A percentile compares a stretch with the other conserved stretches of the same genome.
These are phyloP conservation scores for Scleromitrula shiraiana DNA, from an alignment of 2,329 filamentous ascomycete species.

Conservation along the genomic window DNA sequence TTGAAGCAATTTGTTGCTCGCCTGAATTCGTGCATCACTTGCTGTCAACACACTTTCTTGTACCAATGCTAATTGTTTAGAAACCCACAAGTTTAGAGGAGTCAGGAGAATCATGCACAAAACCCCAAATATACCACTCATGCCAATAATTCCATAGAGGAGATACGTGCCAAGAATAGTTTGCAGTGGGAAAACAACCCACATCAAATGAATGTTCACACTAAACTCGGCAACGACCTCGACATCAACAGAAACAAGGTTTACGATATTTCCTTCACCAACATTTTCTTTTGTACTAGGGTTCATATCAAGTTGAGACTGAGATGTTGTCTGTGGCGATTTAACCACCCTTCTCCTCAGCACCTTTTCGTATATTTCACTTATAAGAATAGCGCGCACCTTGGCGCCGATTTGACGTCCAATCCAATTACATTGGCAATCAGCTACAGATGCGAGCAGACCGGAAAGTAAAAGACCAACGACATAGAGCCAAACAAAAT, in stretches of 20 bases:
- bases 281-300: not conserved
- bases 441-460: not conserved
- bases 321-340: not conserved
- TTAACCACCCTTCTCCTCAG: too few relatives aligned
- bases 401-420: not conserved
- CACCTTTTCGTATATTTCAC: not conserved
- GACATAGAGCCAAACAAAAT: not conserved
- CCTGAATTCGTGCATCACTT: constrained; percentile 62
- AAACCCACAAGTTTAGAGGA: not conserved
- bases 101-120: not conserved
- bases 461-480: not conserved
- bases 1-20: constrained; percentile 62
- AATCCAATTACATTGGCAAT: not conserved
- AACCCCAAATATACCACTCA: not conserved
- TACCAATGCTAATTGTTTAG: not conserved
- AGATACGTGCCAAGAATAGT: not conserved
- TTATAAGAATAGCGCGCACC: not conserved
- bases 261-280: not conserved
- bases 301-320: not conserved
- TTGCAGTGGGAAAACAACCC: not conserved
- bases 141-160: not conserved
- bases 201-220: not conserved
- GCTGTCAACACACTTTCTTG: constrained; percentile 46
- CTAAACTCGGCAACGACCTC: not conserved
- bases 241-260: not conserved